These are phyloP conservation scores for Torulaspora delbrueckii DNA, from an alignment of 805 yeast species.

Conservation along the genomic window DNA sequence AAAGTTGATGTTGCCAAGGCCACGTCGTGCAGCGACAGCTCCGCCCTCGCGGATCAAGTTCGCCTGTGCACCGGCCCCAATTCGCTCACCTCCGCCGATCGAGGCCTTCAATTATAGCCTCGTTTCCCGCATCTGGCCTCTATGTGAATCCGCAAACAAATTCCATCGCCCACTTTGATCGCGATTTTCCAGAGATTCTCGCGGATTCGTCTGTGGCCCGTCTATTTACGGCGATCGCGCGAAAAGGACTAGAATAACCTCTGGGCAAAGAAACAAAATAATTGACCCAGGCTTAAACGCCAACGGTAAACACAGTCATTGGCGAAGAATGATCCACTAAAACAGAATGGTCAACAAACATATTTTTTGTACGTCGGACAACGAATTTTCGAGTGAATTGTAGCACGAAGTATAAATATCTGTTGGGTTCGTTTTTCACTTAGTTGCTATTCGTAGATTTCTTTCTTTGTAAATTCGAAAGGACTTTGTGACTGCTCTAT, in stretches of 20 bases:
- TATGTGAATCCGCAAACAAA: background rate
- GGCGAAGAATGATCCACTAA: background rate
- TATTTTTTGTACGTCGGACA: background rate
- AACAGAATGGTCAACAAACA: conserved; percentile 4
- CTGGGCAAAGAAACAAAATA: background rate
- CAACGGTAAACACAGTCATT: background rate
- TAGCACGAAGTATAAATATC: background rate
- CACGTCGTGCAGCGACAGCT: background rate
- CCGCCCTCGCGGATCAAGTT: background rate
- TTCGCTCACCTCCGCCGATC: background rate
- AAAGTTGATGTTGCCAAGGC: background rate
- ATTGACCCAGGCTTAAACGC: background rate
- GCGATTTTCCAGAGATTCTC: background rate
- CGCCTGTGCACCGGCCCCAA: background rate
- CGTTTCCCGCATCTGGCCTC: background rate
- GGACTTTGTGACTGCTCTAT: background rate
- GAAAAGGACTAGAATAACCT: background rate
- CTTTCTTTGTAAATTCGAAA: background rate
- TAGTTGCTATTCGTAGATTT: background rate
- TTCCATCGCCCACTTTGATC: background rate
- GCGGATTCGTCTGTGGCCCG: background rate
- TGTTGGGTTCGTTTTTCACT: background rate
- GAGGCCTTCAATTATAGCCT: background rate
- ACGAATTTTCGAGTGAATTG: background rate
- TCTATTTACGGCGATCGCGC: conserved; percentile 1